These are phyloP conservation scores for Heliocybe sulcata DNA, from an alignment of 1,284 basidiomycete genomes.

Conservation along the genomic window DNA sequence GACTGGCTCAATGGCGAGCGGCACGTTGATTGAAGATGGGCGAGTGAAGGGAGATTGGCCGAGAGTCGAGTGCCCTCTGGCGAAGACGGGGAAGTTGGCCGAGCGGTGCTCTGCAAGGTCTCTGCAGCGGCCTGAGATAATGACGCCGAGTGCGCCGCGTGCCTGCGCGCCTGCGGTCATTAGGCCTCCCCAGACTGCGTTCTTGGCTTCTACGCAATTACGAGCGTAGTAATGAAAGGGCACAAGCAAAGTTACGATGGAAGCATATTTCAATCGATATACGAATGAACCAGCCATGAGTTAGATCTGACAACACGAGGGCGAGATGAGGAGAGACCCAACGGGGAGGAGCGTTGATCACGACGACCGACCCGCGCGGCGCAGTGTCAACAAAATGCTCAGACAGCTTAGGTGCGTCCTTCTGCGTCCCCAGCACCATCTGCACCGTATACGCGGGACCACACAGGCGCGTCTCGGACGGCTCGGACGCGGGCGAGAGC, in stretches of 20 bases:
- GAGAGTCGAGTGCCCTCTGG: slow-evolving; percentile 77
- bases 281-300: not conserved
- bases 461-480: slow-evolving; percentile 36
- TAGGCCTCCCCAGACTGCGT: slow-evolving; percentile 88
- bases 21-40: slow-evolving; percentile 71
- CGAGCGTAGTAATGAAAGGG: too few species aligned
- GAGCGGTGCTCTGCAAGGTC: slow-evolving; percentile 75
- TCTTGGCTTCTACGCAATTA: slow-evolving; percentile 68
- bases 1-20: slow-evolving; percentile 47
- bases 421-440: slow-evolving; percentile 69
- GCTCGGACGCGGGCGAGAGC: slow-evolving; percentile 34
- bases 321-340: not conserved
- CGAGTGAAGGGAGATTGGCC: slow-evolving; percentile 88
- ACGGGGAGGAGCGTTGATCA: slow-evolving; percentile 67
- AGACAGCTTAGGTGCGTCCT: slow-evolving; percentile 55
- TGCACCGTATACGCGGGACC: slow-evolving; percentile 89
- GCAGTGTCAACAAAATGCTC: slow-evolving; percentile 85
- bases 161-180: slow-evolving; percentile 82
- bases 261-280: not conserved
- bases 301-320: not conserved
- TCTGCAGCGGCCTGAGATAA: slow-evolving; percentile 81
- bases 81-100: slow-evolving; percentile 70
- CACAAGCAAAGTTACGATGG: not conserved
- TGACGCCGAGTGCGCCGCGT: slow-evolving; percentile 62
- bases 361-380: slow-evolving; percentile 58